Conservation (phyloP, 495 filamentous ascomycete genomes). For the Penicillium paxilli region DNA sequence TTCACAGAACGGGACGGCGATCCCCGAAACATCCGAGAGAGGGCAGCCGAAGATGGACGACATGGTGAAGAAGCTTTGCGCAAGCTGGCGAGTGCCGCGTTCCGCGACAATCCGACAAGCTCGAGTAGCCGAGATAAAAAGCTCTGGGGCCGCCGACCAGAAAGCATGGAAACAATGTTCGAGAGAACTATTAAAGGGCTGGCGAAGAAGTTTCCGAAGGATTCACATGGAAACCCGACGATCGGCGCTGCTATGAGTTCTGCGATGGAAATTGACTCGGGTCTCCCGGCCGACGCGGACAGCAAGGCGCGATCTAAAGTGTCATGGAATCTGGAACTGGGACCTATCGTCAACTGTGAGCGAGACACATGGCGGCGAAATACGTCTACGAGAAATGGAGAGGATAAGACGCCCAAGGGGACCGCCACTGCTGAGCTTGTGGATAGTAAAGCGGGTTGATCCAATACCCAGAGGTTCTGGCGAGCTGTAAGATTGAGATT, state of each 20-base stretch:
- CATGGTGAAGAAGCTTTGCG: conserved; percentile 73
- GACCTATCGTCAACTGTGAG: conserved; percentile 50
- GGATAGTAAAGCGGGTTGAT: conserved; percentile 32
- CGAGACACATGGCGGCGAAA: conserved; percentile 42
- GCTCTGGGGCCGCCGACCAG: conserved; percentile 42
- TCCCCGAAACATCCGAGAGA: conserved; percentile 69
- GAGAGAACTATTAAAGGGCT: conserved; percentile 46
- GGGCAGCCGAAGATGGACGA: conserved; percentile 69
- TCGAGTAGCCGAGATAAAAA: conserved; percentile 42
- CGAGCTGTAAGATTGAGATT: conserved; percentile 11
- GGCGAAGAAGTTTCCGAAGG: conserved; percentile 35
- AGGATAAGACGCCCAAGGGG: conserved; percentile 34
- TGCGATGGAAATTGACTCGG: conserved; percentile 39
- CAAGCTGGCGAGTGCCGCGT: conserved; percentile 58
- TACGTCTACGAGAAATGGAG: conserved; percentile 24
- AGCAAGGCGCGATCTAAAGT: conserved; percentile 29
- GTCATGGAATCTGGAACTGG: conserved; percentile 39
- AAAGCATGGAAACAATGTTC: conserved; percentile 51
- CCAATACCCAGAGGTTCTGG: conserved; percentile 7
- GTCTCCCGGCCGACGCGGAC: conserved; percentile 23
- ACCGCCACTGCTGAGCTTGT: conserved; percentile 24
- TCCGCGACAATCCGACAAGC: conserved; percentile 41
- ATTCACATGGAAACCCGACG: conserved; percentile 3
- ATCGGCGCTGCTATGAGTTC: conserved; percentile 4
- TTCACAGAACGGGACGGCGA: conserved; percentile 66